Evolutionary conservation across 768 basidiomycete genomes (phyloP), one percentile per base, ranked within the genome.

Genomic region (Pisolithus microcarpus): DNA sequence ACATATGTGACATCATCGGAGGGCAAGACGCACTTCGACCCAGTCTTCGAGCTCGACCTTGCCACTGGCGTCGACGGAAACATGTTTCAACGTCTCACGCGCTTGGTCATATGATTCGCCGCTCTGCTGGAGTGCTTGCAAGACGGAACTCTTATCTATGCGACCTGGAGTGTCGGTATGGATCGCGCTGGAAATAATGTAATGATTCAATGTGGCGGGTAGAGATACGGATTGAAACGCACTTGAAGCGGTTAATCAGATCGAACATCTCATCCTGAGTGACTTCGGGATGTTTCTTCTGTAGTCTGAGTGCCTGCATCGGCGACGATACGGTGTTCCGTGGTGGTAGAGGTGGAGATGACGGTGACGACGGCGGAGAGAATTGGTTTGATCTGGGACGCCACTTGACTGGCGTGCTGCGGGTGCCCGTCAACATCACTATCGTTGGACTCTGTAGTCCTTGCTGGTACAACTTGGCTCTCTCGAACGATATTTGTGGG

Each of bases 11-110:
- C 60, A 57, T 55, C 51, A 52, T 58, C 50, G 57, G 34, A 38
- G 38, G n/a, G 51, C 34, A 38, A 38, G n/a, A 51, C 80, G 53
- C 56, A 94, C 88, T 80, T 98, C 95, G 42, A 98, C 94, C 86
- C 91, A 99, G 64, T 98, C 96, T 58, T 98, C 96, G 52, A 98
- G 72, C 68, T 97, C 96, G 52, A 99, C 84, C 67, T 92, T 91
- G 42, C 96, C 95, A 66, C 87, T 91, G 5, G 95, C 86, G 66
- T 98, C 95, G 46, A 97, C 83, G 52, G 84, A 87, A 63, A 97
- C 94, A 58, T 85, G 79, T 72, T 99, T 99, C 67, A 99, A 74
- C 0, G 94, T 90, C 68, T 91, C 89, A 59, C 89, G 73, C 4
- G 84, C 92, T 56, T 84, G 73, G 72, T 98, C 94, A 62, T 97